These are phyloP conservation scores for Alternaria sp. DNA, from an alignment of 2,329 filamentous ascomycete genomes.

Conservation along the genomic window DNA sequence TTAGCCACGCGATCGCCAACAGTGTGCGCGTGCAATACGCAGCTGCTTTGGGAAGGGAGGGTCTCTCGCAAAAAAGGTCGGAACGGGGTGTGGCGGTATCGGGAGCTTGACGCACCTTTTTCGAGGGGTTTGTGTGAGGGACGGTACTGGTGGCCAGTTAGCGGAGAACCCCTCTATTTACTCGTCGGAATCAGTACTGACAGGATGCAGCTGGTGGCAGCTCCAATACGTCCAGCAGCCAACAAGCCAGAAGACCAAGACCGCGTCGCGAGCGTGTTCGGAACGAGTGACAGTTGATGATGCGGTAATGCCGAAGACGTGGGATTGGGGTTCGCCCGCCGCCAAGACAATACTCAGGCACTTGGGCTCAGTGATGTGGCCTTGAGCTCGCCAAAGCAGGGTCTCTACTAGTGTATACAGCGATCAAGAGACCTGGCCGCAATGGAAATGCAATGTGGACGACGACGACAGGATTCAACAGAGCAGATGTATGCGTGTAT, in stretches of 20 bases:
- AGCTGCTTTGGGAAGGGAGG: not conserved
- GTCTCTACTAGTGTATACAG: conserved; percentile 23
- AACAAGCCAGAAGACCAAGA: conserved; percentile 18
- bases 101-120: conserved; percentile 43
- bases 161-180: conserved; percentile 44
- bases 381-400: conserved; percentile 36
- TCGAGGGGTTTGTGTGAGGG: conserved; percentile 36
- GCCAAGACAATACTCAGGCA: conserved; percentile 40
- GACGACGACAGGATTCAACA: not conserved
- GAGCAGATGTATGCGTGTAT: not conserved
- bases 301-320: conserved; percentile 37
- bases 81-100: conserved; percentile 16
- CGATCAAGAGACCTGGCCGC: not conserved
- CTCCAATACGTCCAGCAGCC: conserved; percentile 17
- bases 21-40: conserved; percentile 2
- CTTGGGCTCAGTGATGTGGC: conserved; percentile 46
- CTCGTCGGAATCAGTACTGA: conserved; percentile 35
- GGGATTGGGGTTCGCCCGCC: conserved; percentile 43
- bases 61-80: not conserved
- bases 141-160: conserved; percentile 44
- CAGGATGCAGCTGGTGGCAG: conserved; percentile 24
- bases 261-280: conserved; percentile 12
- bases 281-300: conserved; percentile 25
- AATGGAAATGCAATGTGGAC: not conserved
- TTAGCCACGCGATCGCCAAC: conserved; percentile 23